Percentiles rank a stretch among this genome's conserved stretches.
Conservation (phyloP, 1,284 basidiomycete genomes). For the Ganoderma lingzhi region DNA sequence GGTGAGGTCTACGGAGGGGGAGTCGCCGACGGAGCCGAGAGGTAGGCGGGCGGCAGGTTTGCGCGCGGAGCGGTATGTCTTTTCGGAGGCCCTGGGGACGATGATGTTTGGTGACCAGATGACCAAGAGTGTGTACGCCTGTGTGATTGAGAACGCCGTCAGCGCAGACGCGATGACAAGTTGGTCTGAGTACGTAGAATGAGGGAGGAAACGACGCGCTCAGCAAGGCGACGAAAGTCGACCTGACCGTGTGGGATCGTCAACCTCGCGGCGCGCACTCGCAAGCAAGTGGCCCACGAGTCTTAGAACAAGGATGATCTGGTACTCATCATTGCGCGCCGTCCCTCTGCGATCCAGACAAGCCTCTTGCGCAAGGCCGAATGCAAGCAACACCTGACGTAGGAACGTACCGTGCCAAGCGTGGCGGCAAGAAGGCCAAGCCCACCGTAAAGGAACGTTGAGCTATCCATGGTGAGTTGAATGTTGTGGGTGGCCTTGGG, state of each 20-base stretch:
- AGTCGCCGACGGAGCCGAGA: slow-evolving; percentile 61
- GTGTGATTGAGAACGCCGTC: slow-evolving; percentile 12
- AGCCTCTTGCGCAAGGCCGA: background rate
- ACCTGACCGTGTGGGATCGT: slow-evolving; percentile 67
- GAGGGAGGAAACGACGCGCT: slow-evolving; percentile 32
- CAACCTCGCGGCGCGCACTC: slow-evolving; percentile 64
- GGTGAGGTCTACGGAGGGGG: slow-evolving; percentile 70
- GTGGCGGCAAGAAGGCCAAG: slow-evolving; percentile 36
- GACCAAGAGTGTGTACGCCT: slow-evolving; percentile 72
- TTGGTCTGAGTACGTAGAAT: slow-evolving; percentile 25
- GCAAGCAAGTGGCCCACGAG: slow-evolving; percentile 56
- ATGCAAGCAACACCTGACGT: background rate
- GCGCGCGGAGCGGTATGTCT: slow-evolving; percentile 62
- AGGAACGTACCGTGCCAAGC: slow-evolving; percentile 37
- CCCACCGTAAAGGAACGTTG: slow-evolving; percentile 34
- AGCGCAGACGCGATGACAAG: slow-evolving; percentile 26
- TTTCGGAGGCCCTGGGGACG: slow-evolving; percentile 70
- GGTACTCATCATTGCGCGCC: slow-evolving; percentile 63
- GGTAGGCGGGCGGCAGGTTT: slow-evolving; percentile 58
- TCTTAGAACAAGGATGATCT: slow-evolving; percentile 93
- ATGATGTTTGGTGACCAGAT: slow-evolving; percentile 75
- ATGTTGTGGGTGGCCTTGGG: background rate
- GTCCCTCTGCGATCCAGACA: background rate
- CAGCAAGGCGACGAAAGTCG: slow-evolving; percentile 43
- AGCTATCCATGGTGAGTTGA: slow-evolving; percentile 32